A percentile compares a stretch with the other conserved stretches of the same genome.
These are phyloP conservation scores for Hamamelis virginiana DNA, from an alignment of 164 flowering plant genomes.

Conservation along the genomic window DNA sequence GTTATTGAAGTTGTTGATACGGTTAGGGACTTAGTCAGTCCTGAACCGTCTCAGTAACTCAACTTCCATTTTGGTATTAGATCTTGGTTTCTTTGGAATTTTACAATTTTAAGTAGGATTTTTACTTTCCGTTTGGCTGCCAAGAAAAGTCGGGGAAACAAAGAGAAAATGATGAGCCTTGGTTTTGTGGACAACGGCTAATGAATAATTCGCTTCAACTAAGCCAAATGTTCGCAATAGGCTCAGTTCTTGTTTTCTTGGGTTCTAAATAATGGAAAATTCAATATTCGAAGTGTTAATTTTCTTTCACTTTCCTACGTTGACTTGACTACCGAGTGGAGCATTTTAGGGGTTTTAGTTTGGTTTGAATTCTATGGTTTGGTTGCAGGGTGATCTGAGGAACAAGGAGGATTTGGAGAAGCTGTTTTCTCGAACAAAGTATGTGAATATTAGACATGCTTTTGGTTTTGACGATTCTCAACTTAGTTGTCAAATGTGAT, in stretches of 20 bases:
- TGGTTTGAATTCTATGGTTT: constrained; percentile 3
- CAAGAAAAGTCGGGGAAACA: no score
- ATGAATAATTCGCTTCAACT: no score
- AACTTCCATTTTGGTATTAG: constrained; percentile 45
- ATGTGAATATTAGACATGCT: constrained; percentile 12
- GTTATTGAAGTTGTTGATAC: constrained; percentile 62
- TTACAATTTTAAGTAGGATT: no score
- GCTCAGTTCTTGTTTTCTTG: no score
- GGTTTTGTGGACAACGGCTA: no score
- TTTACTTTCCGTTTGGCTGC: not conserved
- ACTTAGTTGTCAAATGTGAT: not conserved
- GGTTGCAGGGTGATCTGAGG: constrained; percentile 80
- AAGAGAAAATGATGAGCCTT: no score
- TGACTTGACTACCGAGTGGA: not conserved
- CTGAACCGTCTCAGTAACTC: constrained; percentile 53
- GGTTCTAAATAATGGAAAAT: no score
- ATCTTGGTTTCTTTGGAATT: not conserved
- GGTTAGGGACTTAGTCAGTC: constrained; percentile 62
- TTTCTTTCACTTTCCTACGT: not conserved
- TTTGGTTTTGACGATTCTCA: not conserved
- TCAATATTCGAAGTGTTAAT: no score
- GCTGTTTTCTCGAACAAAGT: constrained; percentile 62
- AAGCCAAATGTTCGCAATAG: no score
- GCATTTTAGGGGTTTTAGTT: not conserved
- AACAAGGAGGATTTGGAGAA: constrained; percentile 80